A percentile compares a stretch with the other conserved stretches of the same genome.
Evolutionary conservation across 2,329 filamentous ascomycete species (phyloP).

Genomic region (Scytalidium sp.): DNA sequence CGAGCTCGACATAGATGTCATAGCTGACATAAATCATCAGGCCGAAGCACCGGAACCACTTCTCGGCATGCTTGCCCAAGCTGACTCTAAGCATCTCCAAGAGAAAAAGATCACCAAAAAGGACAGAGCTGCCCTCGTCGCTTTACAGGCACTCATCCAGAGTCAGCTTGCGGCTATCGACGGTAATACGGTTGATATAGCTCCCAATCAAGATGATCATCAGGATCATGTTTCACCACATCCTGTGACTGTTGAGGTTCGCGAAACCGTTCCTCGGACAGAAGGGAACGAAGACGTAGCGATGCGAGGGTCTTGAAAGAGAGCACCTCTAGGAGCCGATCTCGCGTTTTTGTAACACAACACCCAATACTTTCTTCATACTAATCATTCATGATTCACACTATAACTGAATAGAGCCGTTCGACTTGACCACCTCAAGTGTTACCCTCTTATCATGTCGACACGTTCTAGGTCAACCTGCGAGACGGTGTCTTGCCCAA

Average conservation of each 20-base stretch:
- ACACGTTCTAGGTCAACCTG: too few species aligned
- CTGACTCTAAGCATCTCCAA: constrained; percentile 16
- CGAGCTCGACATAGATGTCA: constrained; percentile 3
- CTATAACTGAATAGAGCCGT: background rate
- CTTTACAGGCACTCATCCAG: constrained; percentile 18
- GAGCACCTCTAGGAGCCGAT: background rate
- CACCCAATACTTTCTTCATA: background rate
- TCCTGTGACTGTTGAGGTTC: background rate
- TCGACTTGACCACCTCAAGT: too few species aligned
- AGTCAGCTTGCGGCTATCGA: constrained; percentile 7
- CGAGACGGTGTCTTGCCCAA: too few species aligned
- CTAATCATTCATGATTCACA: background rate
- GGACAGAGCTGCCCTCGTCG: constrained; percentile 14
- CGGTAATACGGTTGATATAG: background rate
- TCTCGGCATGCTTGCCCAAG: constrained; percentile 31
- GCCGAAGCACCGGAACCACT: constrained; percentile 39
- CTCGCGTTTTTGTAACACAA: background rate
- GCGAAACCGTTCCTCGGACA: background rate
- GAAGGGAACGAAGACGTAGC: background rate
- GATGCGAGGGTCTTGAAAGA: background rate
- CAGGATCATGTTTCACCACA: background rate
- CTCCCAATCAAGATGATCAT: background rate
- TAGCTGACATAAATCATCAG: constrained; percentile 25
- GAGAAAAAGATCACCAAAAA: constrained; percentile 4
- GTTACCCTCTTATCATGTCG: too few species aligned